These are phyloP conservation scores for Solanum etuberosum DNA, from an alignment of 257 asterid species.

Conservation along the genomic window DNA sequence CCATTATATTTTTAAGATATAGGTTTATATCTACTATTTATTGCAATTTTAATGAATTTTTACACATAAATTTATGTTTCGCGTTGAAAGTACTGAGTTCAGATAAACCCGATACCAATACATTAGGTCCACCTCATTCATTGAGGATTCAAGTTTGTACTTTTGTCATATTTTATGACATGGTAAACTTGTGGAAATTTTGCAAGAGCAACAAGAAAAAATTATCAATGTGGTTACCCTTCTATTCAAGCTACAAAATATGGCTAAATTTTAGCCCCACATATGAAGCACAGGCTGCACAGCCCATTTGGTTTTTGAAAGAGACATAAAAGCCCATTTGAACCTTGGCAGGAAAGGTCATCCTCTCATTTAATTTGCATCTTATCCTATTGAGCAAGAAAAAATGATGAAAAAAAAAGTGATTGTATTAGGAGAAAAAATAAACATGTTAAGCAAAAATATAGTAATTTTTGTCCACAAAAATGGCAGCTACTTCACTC, in stretches of 20 bases:
- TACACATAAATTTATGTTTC: neutral
- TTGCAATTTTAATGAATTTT: neutral
- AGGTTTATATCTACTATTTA: neutral
- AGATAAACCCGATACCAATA: neutral
- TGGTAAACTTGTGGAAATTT: neutral
- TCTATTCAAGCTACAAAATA: neutral
- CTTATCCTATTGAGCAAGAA: neutral
- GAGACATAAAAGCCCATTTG: neutral
- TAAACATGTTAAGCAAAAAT: neutral
- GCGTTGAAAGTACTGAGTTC: neutral
- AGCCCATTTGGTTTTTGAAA: neutral
- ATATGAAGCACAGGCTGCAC: neutral
- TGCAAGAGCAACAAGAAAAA: neutral
- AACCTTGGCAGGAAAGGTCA: neutral
- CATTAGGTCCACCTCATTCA: neutral
- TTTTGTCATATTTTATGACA: neutral
- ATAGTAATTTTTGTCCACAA: neutral
- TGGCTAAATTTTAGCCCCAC: neutral
- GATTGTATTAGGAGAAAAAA: neutral
- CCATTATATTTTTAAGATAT: neutral
- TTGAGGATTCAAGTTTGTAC: neutral
- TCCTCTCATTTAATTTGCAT: neutral
- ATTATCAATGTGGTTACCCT: neutral
- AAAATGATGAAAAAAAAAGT: neutral
- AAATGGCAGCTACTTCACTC: conserved; percentile 55